These are phyloP conservation scores for Bipolaris victoriae DNA, from an alignment of 2,329 filamentous ascomycete species.

Conservation along the genomic window DNA sequence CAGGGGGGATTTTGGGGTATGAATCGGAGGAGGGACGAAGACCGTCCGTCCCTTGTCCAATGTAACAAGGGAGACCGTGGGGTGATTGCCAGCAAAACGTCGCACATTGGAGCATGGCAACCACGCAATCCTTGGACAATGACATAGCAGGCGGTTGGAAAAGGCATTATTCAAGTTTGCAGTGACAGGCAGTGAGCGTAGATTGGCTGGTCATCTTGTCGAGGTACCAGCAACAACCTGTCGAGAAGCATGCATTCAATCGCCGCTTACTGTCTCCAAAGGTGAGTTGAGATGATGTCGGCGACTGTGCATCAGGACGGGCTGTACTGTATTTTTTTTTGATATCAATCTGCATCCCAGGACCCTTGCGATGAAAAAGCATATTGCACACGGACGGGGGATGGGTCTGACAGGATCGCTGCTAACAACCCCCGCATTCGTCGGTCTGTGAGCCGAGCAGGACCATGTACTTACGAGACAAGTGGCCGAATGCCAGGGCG, in stretches of 20 bases:
- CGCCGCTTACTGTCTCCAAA: neutral
- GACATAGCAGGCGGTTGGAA: neutral
- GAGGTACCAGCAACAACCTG: neutral
- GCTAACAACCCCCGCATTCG: slow-evolving; percentile 21
- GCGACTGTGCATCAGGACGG: neutral
- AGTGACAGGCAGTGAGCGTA: neutral
- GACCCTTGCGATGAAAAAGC: slow-evolving; percentile 11
- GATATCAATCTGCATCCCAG: slow-evolving; percentile 1
- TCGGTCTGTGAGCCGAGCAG: slow-evolving; percentile 27
- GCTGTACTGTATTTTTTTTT: neutral
- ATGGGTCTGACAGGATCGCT: slow-evolving; percentile 18
- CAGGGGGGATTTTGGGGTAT: neutral
- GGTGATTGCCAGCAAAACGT: neutral
- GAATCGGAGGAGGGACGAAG: neutral
- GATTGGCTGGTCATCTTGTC: neutral
- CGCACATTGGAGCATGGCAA: neutral
- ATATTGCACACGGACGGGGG: slow-evolving; percentile 3
- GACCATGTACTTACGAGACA: slow-evolving; percentile 4
- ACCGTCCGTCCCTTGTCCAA: neutral
- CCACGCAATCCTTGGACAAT: neutral
- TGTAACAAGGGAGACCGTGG: slow-evolving; percentile 10
- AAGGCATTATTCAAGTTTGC: neutral
- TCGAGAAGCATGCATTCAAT: too few relatives aligned
- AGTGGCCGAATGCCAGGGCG: slow-evolving; percentile 13
- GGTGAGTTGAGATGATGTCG: neutral